Conservation (phyloP, 495 filamentous ascomycete species). For the Talaromyces nanjingensis region DNA sequence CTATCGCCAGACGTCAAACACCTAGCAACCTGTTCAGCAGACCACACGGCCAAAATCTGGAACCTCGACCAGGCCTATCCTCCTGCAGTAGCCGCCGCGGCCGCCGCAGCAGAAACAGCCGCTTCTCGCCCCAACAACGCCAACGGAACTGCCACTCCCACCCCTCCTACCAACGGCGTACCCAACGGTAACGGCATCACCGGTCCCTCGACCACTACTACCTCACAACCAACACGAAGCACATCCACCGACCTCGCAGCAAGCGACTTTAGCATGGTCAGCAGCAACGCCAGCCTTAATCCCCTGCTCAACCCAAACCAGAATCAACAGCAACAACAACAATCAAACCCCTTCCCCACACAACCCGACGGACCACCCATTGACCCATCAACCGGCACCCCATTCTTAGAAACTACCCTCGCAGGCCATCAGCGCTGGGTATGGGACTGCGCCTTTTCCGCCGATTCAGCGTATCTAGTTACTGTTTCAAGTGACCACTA, state of each 20-base stretch:
- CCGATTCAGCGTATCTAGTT: constrained; percentile 94
- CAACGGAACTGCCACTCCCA: constrained; percentile 8
- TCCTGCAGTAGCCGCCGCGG: constrained; percentile 35
- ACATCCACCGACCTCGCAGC: constrained; percentile 7
- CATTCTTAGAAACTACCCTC: constrained; percentile 84
- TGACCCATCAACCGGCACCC: constrained; percentile 39
- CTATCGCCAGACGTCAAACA: constrained; percentile 97
- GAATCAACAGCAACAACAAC: constrained; percentile 9
- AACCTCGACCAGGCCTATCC: constrained; percentile 58
- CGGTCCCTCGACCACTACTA: neutral
- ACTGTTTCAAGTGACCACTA: constrained; percentile 97
- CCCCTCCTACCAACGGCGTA: neutral
- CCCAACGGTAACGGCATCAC: neutral
- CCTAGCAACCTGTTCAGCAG: constrained; percentile 92
- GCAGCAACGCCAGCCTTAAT: neutral
- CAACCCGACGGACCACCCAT: constrained; percentile 41
- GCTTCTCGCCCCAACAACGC: constrained; percentile 17
- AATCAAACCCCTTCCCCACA: constrained; percentile 31
- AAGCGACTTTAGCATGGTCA: constrained; percentile 12
- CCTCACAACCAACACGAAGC: neutral
- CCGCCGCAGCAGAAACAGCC: constrained; percentile 1
- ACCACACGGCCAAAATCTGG: constrained; percentile 98
- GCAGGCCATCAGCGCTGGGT: constrained; percentile 97
- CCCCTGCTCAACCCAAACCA: neutral
- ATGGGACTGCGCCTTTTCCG: constrained; percentile 98